Evolutionary conservation across 192 early-diverging fungal species (phyloP).

Genomic region (Phycomyces nitens): DNA sequence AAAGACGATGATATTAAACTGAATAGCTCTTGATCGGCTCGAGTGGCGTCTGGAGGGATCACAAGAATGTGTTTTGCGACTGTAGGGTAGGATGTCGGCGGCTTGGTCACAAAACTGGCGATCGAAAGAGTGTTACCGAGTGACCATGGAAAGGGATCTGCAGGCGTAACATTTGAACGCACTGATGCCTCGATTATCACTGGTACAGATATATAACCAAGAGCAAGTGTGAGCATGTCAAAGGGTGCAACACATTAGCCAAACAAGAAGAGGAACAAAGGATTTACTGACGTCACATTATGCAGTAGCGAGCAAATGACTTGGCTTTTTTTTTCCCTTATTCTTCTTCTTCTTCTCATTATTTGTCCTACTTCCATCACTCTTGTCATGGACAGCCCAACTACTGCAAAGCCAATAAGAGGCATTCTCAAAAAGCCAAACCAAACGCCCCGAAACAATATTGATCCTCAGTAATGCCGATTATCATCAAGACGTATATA

Average conservation of each 20-base stretch:
- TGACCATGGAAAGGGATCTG: constrained; percentile 4
- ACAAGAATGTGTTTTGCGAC: constrained; percentile 19
- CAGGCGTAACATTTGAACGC: neutral
- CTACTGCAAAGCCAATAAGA: constrained; percentile 23
- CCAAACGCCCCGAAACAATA: neutral
- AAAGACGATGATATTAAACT: constrained; percentile 2
- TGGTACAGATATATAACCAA: neutral
- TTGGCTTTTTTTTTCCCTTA: neutral
- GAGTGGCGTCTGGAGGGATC: constrained; percentile 1
- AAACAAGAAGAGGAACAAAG: neutral
- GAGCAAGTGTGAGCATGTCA: constrained; percentile 7
- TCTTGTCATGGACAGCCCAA: neutral
- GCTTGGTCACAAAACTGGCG: constrained; percentile 10
- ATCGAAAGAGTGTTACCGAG: constrained; percentile 10
- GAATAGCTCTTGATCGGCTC: constrained; percentile 1
- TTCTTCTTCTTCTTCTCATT: neutral
- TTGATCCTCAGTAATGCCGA: constrained; percentile 18
- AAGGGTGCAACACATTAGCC: neutral
- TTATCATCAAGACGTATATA: neutral
- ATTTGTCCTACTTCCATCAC: neutral
- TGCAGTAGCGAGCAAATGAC: neutral
- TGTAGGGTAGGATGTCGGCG: constrained; percentile 15
- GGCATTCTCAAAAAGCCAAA: constrained; percentile 31
- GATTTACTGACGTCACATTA: constrained; percentile 5
- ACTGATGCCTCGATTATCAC: neutral